Evolutionary conservation across 208 protist genomes (phyloP).

Genomic region (Lotmaria passim): DNA sequence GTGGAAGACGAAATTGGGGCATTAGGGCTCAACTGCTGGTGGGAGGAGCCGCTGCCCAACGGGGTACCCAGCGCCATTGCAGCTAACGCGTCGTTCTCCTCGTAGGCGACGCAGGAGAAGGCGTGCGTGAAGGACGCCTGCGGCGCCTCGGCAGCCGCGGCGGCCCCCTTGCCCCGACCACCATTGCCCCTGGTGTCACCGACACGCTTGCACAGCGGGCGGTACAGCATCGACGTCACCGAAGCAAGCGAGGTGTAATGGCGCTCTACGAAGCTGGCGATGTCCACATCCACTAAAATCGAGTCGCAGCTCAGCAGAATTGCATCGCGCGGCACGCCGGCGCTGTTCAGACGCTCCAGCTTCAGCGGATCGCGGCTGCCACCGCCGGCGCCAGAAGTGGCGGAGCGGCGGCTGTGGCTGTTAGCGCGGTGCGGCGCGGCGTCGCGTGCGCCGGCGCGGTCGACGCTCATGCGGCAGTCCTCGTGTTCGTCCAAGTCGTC

Average conservation of each 20-base stretch:
- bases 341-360: conserved; percentile 43
- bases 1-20: conserved; percentile 8
- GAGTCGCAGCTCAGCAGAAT: conserved; percentile 84
- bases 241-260: conserved; percentile 80
- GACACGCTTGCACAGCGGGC: conserved; percentile 44
- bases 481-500: conserved; percentile 10
- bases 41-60: neutral
- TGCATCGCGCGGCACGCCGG: conserved; percentile 61
- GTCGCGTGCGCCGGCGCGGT: neutral
- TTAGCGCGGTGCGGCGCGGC: neutral
- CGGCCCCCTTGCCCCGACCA: conserved; percentile 23
- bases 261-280: conserved; percentile 68
- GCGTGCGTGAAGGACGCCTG: conserved; percentile 48
- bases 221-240: conserved; percentile 69
- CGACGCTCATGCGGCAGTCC: conserved; percentile 3
- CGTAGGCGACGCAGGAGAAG: conserved; percentile 68
- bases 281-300: conserved; percentile 74
- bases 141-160: neutral
- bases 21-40: neutral
- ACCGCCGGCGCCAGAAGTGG: neutral
- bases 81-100: conserved; percentile 41
- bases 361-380: conserved; percentile 41
- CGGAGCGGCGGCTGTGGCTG: conserved; percentile 8
- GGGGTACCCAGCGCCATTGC: conserved; percentile 18
- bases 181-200: conserved; percentile 16